Evolutionary conservation across 2,329 filamentous ascomycete species (phyloP).

Genomic region (Anisogramma anomala): DNA sequence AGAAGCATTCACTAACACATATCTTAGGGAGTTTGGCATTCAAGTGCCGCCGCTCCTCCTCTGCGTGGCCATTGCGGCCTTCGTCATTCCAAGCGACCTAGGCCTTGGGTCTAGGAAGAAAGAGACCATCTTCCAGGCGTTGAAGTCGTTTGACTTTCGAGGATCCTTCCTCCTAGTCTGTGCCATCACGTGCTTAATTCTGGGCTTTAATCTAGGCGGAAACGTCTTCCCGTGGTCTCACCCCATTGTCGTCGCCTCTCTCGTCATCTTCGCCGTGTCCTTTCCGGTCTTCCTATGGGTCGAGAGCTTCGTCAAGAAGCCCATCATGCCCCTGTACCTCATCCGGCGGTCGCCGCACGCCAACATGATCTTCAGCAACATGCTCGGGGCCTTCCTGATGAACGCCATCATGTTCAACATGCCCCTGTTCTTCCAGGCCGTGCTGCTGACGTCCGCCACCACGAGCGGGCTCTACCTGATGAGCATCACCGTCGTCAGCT

Average conservation of each 20-base stretch:
- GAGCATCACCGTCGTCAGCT: constrained; percentile 46
- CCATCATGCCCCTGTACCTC: constrained; percentile 49
- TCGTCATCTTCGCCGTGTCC: constrained; percentile 34
- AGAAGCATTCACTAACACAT: no score
- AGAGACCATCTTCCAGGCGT: constrained; percentile 33
- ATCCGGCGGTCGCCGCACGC: constrained; percentile 39
- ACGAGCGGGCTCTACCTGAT: constrained; percentile 62
- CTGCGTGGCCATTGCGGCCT: constrained; percentile 32
- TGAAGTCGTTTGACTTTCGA: constrained; percentile 44
- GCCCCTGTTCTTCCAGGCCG: constrained; percentile 67
- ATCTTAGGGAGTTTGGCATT: constrained; percentile 45
- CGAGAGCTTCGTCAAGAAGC: constrained; percentile 38
- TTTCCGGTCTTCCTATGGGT: constrained; percentile 42
- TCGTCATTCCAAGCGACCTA: constrained; percentile 41
- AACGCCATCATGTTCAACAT: constrained; percentile 51
- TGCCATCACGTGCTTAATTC: constrained; percentile 45
- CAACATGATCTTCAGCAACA: constrained; percentile 47
- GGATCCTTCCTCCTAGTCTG: constrained; percentile 43
- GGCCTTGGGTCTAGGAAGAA: constrained; percentile 35
- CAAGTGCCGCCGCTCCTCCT: constrained; percentile 43
- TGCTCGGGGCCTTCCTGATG: constrained; percentile 36
- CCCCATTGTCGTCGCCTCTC: constrained; percentile 42
- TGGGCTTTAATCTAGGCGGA: constrained; percentile 52
- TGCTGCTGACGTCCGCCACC: constrained; percentile 58
- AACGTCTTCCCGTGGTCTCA: constrained; percentile 52